Conservation (phyloP, 768 basidiomycete genomes). For the Podaxis pistillaris region DNA sequence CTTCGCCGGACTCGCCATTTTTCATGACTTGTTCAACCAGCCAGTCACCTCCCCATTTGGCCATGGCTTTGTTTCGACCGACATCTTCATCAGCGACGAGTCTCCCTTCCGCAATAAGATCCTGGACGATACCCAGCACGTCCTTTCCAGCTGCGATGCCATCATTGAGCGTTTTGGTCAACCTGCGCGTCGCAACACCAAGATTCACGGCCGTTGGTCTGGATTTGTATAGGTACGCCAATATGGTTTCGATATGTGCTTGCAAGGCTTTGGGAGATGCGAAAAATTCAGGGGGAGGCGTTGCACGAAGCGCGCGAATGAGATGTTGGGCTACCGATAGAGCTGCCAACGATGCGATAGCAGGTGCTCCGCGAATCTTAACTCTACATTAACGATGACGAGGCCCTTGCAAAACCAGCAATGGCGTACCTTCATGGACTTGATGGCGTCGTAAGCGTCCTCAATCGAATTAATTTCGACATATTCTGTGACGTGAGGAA, state of each 20-base stretch:
- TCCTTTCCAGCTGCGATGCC: conserved; percentile 41
- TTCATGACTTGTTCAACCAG: conserved; percentile 51
- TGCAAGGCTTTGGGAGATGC: conserved; percentile 50
- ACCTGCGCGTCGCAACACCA: conserved; percentile 76
- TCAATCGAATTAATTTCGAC: conserved; percentile 68
- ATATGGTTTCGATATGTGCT: conserved; percentile 52
- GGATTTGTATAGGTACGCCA: conserved; percentile 78
- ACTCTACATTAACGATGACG: no score
- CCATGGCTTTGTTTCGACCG: conserved; percentile 83
- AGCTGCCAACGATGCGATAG: conserved; percentile 90
- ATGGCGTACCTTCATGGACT: conserved; percentile 80
- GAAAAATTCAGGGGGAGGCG: conserved; percentile 54
- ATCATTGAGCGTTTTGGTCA: conserved; percentile 49
- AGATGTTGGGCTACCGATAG: conserved; percentile 72
- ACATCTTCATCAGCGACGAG: conserved; percentile 86
- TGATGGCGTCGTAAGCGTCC: conserved; percentile 91
- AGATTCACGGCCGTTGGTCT: conserved; percentile 98
- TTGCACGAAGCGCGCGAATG: conserved; percentile 44
- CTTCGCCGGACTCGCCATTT: conserved; percentile 33
- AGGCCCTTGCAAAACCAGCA: conserved; percentile 1
- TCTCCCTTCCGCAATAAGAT: conserved; percentile 68
- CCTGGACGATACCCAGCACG: conserved; percentile 48
- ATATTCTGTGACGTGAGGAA: conserved; percentile 73
- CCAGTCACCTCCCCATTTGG: conserved; percentile 86
- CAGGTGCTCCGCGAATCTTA: conserved; percentile 84